Evolutionary conservation across 306 rosid species (phyloP), one percentile per base, ranked within the genome.

Genomic region (Vigna radiata): DNA sequence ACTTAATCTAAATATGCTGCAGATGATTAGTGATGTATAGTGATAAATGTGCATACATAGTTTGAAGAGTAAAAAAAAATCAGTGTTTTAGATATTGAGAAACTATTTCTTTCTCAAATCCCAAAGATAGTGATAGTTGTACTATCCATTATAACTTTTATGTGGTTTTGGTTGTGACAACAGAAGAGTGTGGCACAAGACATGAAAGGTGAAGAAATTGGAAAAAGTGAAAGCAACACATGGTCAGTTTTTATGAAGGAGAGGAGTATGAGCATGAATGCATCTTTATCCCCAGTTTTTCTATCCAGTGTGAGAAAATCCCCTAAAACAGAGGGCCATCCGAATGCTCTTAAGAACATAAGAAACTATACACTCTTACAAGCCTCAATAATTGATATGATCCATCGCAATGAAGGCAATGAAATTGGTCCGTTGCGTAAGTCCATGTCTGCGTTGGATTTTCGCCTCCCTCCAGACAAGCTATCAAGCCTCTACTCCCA

Each of bases 241-340:
- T 27, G 41, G 41, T 27, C 65, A 27, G 4, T 27, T 3, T 59
- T 14, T 13, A 27, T 27, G 65, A 27, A 59, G 11, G 65, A 59
- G 41, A 56, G 8, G 36, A 56, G 12, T 12, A 53, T 8, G 59
- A 53, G 33, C 33, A 56, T 23, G 63, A 13, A 27, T 31, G 43
- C 21, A 31, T 61, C 6, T 7, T 2, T 61, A 31, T 90, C 94
- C 19, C 93, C 97, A 50, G 49, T 77, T 72, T 70, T 84, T 36
- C 5, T 80, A 7, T 83, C 85, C 43, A 78, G 70, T 66, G 52
- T 43, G 65, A 87, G 82, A 54, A 77, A 70, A 75, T 78, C 77
- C 29, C 82, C 97, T 16, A 86, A 76, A 61, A 91, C 89, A 1
- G 94, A 90, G 49, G 93, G 89, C 12, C 97, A 94, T 76, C 97